Percentiles rank a stretch among this genome's conserved stretches.
These are phyloP conservation scores for Ogataea paraovalis DNA, from an alignment of 805 yeast genomes.

Conservation along the genomic window DNA sequence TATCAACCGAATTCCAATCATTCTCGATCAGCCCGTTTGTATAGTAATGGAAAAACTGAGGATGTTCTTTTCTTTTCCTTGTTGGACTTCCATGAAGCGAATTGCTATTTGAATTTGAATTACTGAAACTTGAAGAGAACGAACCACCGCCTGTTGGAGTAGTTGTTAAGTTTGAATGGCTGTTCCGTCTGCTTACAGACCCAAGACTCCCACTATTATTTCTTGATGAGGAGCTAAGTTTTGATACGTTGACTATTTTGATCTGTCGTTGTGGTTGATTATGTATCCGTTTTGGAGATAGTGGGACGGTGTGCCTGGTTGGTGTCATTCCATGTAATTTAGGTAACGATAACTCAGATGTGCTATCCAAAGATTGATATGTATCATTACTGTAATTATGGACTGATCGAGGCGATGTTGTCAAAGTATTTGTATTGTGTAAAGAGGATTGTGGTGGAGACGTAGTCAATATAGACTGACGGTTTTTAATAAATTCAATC, in stretches of 20 bases:
- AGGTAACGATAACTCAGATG: slow-evolving; percentile 4
- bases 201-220: neutral
- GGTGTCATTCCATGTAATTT: slow-evolving; percentile 11
- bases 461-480: neutral
- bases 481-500: slow-evolving; percentile 21
- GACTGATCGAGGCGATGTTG: neutral
- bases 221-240: slow-evolving; percentile 3
- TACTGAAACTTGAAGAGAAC: neutral
- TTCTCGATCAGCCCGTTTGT: slow-evolving; percentile 9
- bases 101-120: neutral
- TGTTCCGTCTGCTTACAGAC: neutral
- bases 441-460: neutral
- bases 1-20: slow-evolving; percentile 18
- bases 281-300: slow-evolving; percentile 1
- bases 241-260: slow-evolving; percentile 10
- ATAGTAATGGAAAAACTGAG: slow-evolving; percentile 24
- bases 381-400: neutral
- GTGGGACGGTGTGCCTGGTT: slow-evolving; percentile 4
- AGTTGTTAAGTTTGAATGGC: neutral
- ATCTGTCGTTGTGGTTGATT: slow-evolving; percentile 7
- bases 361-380: neutral
- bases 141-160: neutral
- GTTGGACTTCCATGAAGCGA: slow-evolving; percentile 2
- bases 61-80: slow-evolving; percentile 11
- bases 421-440: neutral